These are phyloP conservation scores for Eucalyptus curtisii DNA, from an alignment of 345 rosid genomes.

Conservation along the genomic window DNA sequence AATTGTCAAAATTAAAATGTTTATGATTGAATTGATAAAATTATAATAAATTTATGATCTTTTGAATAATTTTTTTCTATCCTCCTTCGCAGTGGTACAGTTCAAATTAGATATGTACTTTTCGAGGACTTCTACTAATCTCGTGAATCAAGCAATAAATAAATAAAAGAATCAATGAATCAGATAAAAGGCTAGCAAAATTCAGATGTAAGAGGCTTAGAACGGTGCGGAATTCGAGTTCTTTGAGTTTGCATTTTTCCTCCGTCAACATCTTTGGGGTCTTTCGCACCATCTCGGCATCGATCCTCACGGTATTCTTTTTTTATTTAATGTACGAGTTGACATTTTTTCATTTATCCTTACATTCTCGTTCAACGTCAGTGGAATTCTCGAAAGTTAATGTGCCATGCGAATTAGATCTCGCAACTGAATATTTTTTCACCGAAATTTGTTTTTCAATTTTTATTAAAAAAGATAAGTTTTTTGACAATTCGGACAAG, in stretches of 20 bases:
- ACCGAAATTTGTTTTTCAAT: no score
- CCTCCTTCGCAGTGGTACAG: fast-evolving
- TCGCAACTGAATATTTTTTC: not conserved
- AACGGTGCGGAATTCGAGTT: not conserved
- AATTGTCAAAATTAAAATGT: no score
- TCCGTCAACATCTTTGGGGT: not conserved
- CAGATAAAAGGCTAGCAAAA: not conserved
- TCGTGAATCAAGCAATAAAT: not conserved
- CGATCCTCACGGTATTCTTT: not conserved
- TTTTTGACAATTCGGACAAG: not conserved
- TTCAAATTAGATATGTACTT: not conserved
- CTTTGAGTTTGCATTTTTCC: not conserved
- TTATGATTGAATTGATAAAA: no score
- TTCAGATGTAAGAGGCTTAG: not conserved
- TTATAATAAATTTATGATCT: no score
- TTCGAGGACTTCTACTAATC: not conserved
- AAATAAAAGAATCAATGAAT: not conserved
- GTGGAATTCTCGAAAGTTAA: not conserved
- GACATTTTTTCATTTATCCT: not conserved
- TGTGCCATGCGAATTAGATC: not conserved
- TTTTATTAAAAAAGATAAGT: no score
- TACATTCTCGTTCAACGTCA: not conserved
- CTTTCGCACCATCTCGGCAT: not conserved
- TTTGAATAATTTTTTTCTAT: no score
- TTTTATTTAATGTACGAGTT: not conserved